Base-by-base conservation (phyloP, 306 rosid species). In the Casuarina glauca region DNA sequence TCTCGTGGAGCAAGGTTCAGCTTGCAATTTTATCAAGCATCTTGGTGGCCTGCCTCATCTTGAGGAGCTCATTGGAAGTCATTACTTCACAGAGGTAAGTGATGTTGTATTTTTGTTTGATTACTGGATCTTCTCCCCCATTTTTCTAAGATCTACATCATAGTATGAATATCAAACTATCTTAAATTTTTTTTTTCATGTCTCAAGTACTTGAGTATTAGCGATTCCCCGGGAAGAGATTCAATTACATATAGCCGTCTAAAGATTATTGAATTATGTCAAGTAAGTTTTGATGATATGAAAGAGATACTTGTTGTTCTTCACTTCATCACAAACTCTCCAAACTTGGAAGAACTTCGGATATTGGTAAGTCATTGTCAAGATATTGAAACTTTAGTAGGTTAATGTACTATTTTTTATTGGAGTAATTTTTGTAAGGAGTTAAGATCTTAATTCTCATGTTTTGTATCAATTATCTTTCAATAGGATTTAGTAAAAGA, bases 231-330 rank as follows among this genome's bases (percentile, higher is more conserved):
- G 2, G 84, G 86, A 78, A 58, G 63, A 54, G 84, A 52, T 75
- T 78, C 91, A 19, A 66, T 88, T 75, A 84, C 84, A 19, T 93
- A 90, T 83, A 79, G 74, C 81, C 79, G 80, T 72, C 81, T 96
- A 83, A 88, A 84, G 90, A 85, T 77, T 64, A 74, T 96, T 50
- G 97, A 90, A 84, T 82, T 96, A 84, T 72, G 83, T 86, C 94
- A 91, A 90, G 99, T 96, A 76, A 86, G 92, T 85, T 96, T 96
- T 75, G 99, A 93, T 81, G 99, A 96, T 85, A 88, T 79, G 88
- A 91, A 87, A 60, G 99, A 96, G 91, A 87, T 93, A 76, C 86
- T 86, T 45, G 98, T 96, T 12, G 89, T 93, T 85, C 93, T 96
- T 83, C 89, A 79, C 76, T 80, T 96, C 93, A 86, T 96, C 74